Evolutionary conservation across 2,329 filamentous ascomycete species (phyloP), one percentile per base, ranked within the genome.

Genomic region (Pezicula radicicola): DNA sequence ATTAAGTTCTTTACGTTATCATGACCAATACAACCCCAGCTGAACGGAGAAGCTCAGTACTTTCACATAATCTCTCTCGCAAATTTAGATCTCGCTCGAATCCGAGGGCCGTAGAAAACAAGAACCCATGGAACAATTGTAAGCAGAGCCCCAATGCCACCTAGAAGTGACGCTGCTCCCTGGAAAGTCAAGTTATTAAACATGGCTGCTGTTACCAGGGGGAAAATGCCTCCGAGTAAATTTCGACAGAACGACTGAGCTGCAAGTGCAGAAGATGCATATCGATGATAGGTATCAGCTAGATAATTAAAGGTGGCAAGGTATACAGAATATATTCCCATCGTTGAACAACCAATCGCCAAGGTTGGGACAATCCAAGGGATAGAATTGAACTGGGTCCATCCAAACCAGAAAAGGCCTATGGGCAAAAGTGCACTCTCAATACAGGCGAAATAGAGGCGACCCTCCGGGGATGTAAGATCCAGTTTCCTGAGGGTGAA

Each of bases 221-320:
- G 91, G 57, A 97, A 96, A 0, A 84, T 70, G 2, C 91, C 92
- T 8, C 87, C 91, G 0, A 96, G 73, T 2, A 96, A 75, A 66
- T 96, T 97, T 10, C 92, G 82, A 62, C 89, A 93, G 66, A 89
- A 95, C 15, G 83, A 88, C 72, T 96, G 91, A 1, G 91, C 90
- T 0, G 92, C 92, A 6, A 96, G 74, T 0, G 92, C 91, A 1
- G 89, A 94, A 37, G 86, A 91, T 0, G 92, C 90, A 62, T 93
- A 96, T 2, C 81, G 77, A 65, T 91, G 87, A 68, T 96, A 97
- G 1, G 86, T 87, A 65, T 97, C 92, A 18, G 91, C 91, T 1
- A 97, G 78, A 61, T 96, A 97, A 66, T 97, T 97, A 73, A 97
- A 96, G 0, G 91, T 89, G 3, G 91, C 87, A 1, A 97, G 78